These are phyloP conservation scores for Dacryopinax primogenitus DNA, from an alignment of 768 basidiomycete species.

Conservation along the genomic window DNA sequence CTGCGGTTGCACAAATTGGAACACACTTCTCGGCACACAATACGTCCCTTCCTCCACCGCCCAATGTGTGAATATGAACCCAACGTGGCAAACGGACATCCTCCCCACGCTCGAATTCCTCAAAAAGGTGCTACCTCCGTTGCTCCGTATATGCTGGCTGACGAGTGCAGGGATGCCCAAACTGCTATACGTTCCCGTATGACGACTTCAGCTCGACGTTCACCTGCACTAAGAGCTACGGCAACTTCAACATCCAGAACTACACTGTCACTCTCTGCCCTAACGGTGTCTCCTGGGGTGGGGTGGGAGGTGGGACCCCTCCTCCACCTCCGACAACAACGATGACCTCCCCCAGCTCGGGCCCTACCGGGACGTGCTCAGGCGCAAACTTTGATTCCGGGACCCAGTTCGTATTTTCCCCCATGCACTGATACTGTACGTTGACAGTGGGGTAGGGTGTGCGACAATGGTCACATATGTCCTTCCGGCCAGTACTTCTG, in stretches of 20 bases:
- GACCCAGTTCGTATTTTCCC: neutral
- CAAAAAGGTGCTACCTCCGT: conserved; percentile 10
- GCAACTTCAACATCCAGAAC: conserved; percentile 12
- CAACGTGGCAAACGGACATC: conserved; percentile 10
- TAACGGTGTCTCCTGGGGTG: conserved; percentile 12
- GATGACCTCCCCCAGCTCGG: neutral
- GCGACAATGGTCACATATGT: conserved; percentile 5
- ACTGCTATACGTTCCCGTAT: neutral
- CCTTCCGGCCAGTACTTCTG: conserved; percentile 5
- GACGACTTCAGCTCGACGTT: conserved; percentile 8
- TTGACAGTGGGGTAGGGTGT: neutral
- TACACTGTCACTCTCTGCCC: conserved; percentile 14
- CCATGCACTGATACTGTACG: too few species aligned
- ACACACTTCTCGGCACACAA: conserved; percentile 10
- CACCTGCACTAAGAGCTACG: conserved; percentile 11
- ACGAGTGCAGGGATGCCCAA: neutral
- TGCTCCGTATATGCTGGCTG: neutral
- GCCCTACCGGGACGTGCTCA: neutral
- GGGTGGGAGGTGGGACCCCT: neutral
- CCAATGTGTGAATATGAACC: conserved; percentile 12
- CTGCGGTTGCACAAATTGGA: conserved; percentile 14
- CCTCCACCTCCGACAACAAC: neutral
- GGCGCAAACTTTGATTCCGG: neutral
- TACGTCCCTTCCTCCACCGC: conserved; percentile 10
- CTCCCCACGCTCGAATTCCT: conserved; percentile 13